These are phyloP conservation scores for Rhynchosporium secalis DNA, from an alignment of 2,329 filamentous ascomycete species.

Conservation along the genomic window DNA sequence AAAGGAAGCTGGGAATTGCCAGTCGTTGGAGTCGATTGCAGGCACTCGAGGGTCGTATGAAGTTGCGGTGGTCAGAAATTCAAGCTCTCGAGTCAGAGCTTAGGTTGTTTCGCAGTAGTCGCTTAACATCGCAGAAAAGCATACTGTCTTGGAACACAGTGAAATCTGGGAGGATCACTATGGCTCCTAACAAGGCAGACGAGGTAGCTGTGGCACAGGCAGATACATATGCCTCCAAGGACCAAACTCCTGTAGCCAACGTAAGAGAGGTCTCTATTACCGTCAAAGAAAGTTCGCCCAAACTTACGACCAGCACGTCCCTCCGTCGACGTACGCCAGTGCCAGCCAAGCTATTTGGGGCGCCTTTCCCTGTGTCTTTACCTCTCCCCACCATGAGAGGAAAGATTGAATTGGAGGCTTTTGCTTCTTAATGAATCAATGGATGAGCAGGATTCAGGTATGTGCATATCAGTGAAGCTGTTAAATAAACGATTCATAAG, in stretches of 20 bases:
- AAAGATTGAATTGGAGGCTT: conserved; percentile 2
- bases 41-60: not conserved
- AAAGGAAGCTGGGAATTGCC: not conserved
- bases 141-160: not conserved
- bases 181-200: not conserved
- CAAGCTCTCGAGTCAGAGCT: not conserved
- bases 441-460: not conserved
- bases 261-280: not conserved
- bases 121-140: not conserved
- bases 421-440: not conserved
- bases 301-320: not conserved
- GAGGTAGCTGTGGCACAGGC: not conserved
- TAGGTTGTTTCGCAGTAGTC: not conserved
- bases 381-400: not conserved
- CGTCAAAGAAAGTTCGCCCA: not conserved
- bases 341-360: not conserved
- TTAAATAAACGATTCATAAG: conserved; percentile 7
- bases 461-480: conserved; percentile 8
- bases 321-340: not conserved
- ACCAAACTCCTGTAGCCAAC: not conserved
- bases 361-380: not conserved
- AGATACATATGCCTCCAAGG: too few species aligned
- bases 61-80: not conserved
- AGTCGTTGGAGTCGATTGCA: conserved; percentile 9
- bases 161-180: not conserved